These are phyloP conservation scores for Lactarius hengduanensis DNA, from an alignment of 768 basidiomycete genomes.

Conservation along the genomic window DNA sequence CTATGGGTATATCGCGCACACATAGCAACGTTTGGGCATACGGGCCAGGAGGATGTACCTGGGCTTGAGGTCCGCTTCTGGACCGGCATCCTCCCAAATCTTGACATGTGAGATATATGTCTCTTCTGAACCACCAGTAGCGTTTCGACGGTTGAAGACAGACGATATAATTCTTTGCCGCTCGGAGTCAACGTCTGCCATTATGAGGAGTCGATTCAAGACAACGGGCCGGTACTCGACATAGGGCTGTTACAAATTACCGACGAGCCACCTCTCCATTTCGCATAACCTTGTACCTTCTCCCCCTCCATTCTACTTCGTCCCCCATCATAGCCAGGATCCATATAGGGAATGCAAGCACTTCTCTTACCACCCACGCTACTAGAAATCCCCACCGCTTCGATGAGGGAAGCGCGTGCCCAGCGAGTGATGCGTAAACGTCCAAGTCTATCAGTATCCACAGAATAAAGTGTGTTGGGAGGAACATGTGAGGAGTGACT, in stretches of 20 bases:
- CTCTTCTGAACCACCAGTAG: slow-evolving; percentile 64
- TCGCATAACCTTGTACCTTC: slow-evolving; percentile 64
- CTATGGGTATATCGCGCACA: slow-evolving; percentile 11
- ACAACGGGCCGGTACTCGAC: slow-evolving; percentile 13
- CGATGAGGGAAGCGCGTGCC: slow-evolving; percentile 52
- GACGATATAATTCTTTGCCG: slow-evolving; percentile 76
- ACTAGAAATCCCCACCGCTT: slow-evolving; percentile 58
- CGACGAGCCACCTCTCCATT: slow-evolving; percentile 53
- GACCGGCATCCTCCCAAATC: slow-evolving; percentile 84
- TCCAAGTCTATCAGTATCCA: slow-evolving; percentile 84
- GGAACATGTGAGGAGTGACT: slow-evolving; percentile 53
- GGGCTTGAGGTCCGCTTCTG: slow-evolving; percentile 73
- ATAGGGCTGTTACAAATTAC: neutral
- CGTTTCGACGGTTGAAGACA: slow-evolving; percentile 74
- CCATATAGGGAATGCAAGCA: slow-evolving; percentile 88
- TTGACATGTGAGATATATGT: slow-evolving; percentile 86
- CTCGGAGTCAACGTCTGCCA: slow-evolving; percentile 49
- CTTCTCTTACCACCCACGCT: slow-evolving; percentile 80
- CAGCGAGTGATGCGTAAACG: slow-evolving; percentile 74
- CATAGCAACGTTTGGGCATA: slow-evolving; percentile 46
- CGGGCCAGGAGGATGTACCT: slow-evolving; percentile 89
- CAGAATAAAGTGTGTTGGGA: slow-evolving; percentile 55
- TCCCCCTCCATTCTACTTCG: slow-evolving; percentile 87
- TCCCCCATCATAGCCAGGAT: slow-evolving; percentile 74
- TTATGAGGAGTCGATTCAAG: slow-evolving; percentile 23